Evolutionary conservation across 192 early-diverging fungal genomes (phyloP), one percentile per base, ranked within the genome.

Genomic region (Neocallimastix lanati): DNA sequence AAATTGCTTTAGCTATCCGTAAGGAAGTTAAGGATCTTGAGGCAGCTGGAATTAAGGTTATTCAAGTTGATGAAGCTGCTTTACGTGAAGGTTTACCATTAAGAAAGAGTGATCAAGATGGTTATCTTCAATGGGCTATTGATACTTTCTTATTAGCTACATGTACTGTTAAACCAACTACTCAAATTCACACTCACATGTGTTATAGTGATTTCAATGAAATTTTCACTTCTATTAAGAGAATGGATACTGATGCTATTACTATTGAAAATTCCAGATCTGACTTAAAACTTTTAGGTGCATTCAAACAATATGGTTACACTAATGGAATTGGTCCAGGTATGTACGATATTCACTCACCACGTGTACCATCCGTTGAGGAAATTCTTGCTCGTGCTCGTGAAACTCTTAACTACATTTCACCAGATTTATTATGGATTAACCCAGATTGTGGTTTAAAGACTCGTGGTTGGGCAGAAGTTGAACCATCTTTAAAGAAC

Each of bases 201-300:
- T 99, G 97, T 88, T 99, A 99, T 92, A 93, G 92, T 85, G 97
- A 99, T 86, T 99, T 99, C 86, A 94, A 98, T 86, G 96, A 96
- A 87, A 99, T 99, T 84, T 95, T 99, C 87, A 90, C 92, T 76
- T 92, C 96, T 30, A 98, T 99, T 86, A 86, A 92, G 82, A 88
- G 87, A 85, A 86, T 98, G 79, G 97, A 58, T 76, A 27, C 93
- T 79, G 96, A 99, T 88, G 95, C 94, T 77, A 93, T 99, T 83
- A 97, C 97, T 40, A 98, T 99, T 83, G 97, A 99, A 85, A 96
- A 95, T 89, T 93, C 95, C 83, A 96, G 96, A 87, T 96, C 95
- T 38, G 96, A 99, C 85, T 89, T 95, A 84, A 97, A 97, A 89
- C 93, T 99, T 67, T 88, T 99, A 16, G 82, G 88, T 77, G 94